phyloP scores from a whole-genome alignment of 176 grass and related monocot genomes.

The Oryza australiensis region DNA sequence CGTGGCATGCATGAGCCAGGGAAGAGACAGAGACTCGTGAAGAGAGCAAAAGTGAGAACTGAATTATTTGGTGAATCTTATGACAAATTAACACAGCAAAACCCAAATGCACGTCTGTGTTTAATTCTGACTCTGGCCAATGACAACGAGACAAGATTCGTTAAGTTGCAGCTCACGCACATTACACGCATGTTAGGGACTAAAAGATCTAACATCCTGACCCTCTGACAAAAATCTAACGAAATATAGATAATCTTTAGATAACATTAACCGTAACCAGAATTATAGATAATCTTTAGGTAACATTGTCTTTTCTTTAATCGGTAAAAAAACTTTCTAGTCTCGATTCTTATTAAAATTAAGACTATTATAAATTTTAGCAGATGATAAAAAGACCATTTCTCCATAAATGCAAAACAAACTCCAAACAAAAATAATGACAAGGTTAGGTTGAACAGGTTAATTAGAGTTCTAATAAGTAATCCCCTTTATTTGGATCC shows the following conservation, averaged over 20 bases:
- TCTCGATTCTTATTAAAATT: no score
- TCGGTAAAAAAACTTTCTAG: no score
- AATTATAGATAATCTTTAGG: no score
- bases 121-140: neutral
- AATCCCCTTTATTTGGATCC: neutral
- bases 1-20: neutral
- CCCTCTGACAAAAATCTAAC: no score
- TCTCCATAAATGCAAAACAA: no score
- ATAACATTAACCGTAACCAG: no score
- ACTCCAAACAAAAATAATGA: constrained; percentile 9
- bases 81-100: neutral
- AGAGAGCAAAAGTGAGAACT: neutral
- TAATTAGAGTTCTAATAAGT: neutral
- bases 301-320: no score
- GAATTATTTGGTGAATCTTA: neutral
- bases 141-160: neutral
- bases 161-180: neutral
- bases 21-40: neutral
- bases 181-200: neutral
- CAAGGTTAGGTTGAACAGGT: constrained; percentile 28
- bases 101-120: neutral
- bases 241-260: no score
- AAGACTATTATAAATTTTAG: no score
- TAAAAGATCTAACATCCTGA: no score
- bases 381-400: no score